phyloP scores from a whole-genome alignment of 192 early-diverging fungal genomes.

The Dispira simplex region DNA sequence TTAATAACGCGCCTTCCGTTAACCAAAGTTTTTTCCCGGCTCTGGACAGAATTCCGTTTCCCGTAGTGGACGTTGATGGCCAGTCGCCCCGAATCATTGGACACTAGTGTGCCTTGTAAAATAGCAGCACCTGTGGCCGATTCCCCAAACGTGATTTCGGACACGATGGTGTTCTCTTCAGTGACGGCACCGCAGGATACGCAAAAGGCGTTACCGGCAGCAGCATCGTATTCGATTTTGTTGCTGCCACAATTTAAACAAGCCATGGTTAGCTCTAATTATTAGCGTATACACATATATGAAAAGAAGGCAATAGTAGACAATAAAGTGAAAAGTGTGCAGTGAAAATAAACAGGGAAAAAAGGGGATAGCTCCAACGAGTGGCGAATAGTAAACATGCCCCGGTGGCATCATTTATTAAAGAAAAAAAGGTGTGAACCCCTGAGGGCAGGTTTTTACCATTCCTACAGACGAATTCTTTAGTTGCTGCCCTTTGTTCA shows the following conservation, averaged over 20 bases:
- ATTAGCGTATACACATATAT: too few relatives aligned
- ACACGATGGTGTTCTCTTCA: conserved; percentile 85
- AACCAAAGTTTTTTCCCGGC: conserved; percentile 50
- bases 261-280: conserved; percentile 20
- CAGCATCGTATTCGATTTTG: conserved; percentile 50
- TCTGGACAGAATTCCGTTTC: conserved; percentile 28
- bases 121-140: conserved; percentile 68
- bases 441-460: too few relatives aligned
- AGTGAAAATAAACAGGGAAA: too few relatives aligned
- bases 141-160: conserved; percentile 86
- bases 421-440: too few relatives aligned
- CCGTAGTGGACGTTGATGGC: conserved; percentile 22
- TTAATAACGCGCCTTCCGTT: conserved; percentile 52
- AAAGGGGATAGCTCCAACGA: too few relatives aligned
- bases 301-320: too few relatives aligned
- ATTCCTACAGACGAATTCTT: too few relatives aligned
- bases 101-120: conserved; percentile 56
- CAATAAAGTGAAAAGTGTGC: too few relatives aligned
- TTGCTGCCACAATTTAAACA: conserved; percentile 39
- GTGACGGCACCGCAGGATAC: conserved; percentile 44
- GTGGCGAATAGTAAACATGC: too few relatives aligned
- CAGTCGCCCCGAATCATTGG: conserved; percentile 40
- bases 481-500: too few relatives aligned
- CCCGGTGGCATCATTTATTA: too few relatives aligned
- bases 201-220: conserved; percentile 58